Conservation (phyloP, 202 grass and related monocot genomes). For the Miscanthus sacchariflorus region DNA sequence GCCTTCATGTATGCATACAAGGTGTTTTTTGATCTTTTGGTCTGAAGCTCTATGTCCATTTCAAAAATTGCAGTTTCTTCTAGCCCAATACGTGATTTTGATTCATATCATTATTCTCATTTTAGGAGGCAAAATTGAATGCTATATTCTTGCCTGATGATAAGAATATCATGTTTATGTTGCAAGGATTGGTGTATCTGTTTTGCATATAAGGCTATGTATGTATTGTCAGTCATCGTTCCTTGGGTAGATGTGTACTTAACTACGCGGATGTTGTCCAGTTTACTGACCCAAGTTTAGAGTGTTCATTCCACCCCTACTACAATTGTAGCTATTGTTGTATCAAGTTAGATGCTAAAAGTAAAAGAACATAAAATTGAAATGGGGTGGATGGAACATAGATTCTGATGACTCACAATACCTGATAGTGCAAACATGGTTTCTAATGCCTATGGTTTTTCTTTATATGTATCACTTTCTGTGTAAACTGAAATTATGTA, state of each 20-base stretch:
- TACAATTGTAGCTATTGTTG: background rate
- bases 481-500: background rate
- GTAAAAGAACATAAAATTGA: background rate
- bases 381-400: background rate
- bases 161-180: background rate
- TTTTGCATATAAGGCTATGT: background rate
- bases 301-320: background rate
- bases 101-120: conserved; percentile 20
- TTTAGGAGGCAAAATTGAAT: conserved; percentile 2
- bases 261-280: background rate
- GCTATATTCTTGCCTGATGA: background rate
- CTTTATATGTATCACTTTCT: background rate
- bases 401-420: background rate
- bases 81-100: conserved; percentile 17
- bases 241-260: background rate
- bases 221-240: background rate
- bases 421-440: background rate
- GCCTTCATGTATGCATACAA: background rate
- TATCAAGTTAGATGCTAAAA: background rate
- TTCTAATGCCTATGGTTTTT: conserved; percentile 6
- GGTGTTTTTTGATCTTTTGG: background rate
- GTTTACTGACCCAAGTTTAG: background rate
- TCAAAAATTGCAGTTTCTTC: background rate
- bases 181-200: background rate
- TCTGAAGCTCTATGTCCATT: background rate